Evolutionary conservation across 2,329 filamentous ascomycete species (phyloP).

Genomic region (Apiospora rasikravindrae): DNA sequence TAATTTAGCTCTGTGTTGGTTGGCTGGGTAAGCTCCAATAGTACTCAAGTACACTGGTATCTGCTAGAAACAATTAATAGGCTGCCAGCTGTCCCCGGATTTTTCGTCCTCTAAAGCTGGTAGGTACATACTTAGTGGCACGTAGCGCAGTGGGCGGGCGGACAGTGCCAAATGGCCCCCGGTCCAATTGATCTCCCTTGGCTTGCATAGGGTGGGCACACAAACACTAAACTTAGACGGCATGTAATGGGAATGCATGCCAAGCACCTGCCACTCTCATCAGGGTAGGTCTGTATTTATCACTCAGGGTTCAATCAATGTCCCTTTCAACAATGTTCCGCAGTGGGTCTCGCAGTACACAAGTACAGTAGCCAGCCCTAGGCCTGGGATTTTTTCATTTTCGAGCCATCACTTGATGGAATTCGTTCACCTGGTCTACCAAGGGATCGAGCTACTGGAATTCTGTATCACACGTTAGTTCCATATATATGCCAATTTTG

Average conservation of each 20-base stretch:
- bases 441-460: neutral
- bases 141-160: neutral
- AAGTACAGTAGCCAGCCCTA: neutral
- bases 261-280: neutral
- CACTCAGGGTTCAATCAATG: neutral
- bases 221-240: neutral
- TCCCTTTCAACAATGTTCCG: neutral
- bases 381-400: neutral
- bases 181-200: neutral
- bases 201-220: constrained; percentile 5
- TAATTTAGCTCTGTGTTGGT: constrained; percentile 7
- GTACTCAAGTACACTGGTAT: neutral
- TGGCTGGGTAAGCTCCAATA: constrained; percentile 6
- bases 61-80: neutral
- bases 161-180: neutral
- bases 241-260: constrained; percentile 10
- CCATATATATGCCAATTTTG: neutral
- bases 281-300: too few species aligned
- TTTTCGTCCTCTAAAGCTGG: neutral
- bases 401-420: neutral
- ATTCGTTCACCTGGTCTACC: neutral
- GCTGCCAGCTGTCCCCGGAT: constrained; percentile 1
- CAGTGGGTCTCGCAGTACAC: neutral
- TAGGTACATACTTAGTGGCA: neutral
- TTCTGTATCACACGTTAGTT: neutral